Percentiles rank a stretch among this genome's conserved stretches.
phyloP scores from a whole-genome alignment of 2,329 filamentous ascomycete species.

The Coniochaeta hoffmannii region DNA sequence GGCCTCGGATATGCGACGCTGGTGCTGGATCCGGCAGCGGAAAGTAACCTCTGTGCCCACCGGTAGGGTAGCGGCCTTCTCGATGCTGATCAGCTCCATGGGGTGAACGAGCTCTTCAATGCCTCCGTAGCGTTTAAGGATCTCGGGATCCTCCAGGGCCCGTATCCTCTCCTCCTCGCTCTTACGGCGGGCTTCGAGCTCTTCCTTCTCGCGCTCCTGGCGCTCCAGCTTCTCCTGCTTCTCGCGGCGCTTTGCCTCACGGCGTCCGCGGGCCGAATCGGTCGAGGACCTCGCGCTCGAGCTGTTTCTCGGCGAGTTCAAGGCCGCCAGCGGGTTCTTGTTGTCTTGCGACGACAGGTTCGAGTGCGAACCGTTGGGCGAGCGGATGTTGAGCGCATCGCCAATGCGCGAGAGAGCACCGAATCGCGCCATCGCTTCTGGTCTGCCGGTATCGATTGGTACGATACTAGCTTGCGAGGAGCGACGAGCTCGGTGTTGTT shows the following conservation, averaged over 20 bases:
- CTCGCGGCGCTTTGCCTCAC: conserved; percentile 22
- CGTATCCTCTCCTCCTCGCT: conserved; percentile 24
- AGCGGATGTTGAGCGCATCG: not conserved
- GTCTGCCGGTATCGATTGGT: not conserved
- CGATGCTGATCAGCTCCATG: conserved; percentile 24
- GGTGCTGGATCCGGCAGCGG: conserved; percentile 67
- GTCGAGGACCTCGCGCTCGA: not conserved
- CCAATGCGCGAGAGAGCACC: not conserved
- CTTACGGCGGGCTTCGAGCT: conserved; percentile 22
- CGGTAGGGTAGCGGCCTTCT: conserved; percentile 40
- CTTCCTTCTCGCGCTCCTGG: conserved; percentile 21
- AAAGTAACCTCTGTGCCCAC: conserved; percentile 57
- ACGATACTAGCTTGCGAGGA: not conserved
- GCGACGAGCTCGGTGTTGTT: not conserved
- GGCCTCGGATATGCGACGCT: conserved; percentile 73
- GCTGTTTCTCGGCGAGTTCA: not conserved
- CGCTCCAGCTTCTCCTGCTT: conserved; percentile 23
- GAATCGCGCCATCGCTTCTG: not conserved
- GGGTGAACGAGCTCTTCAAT: conserved; percentile 12
- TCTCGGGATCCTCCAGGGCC: conserved; percentile 19
- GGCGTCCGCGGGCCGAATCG: not conserved
- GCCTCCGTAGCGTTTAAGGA: conserved; percentile 22
- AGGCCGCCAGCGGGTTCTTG: not conserved
- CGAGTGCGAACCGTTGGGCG: not conserved
- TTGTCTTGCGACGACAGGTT: not conserved